phyloP scores from a whole-genome alignment of 352 stramenopile genomes.

The Phytophthora melonis region DNA sequence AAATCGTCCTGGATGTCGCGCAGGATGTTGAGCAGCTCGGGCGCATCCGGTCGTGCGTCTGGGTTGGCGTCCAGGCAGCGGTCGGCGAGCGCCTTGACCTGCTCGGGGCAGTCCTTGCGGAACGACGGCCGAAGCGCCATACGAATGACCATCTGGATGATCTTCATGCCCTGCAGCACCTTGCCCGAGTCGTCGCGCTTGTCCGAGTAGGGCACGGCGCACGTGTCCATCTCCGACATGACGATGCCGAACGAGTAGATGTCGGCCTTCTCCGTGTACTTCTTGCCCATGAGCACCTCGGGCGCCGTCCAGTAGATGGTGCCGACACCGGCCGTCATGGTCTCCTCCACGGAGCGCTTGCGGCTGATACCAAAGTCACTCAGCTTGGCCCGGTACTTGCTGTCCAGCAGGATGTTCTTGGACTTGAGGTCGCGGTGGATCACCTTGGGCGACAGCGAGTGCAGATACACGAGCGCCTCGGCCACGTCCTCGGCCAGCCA shows the following conservation, averaged over 20 bases:
- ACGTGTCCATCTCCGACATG: conserved; percentile 85
- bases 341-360: conserved; percentile 77
- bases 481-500: conserved; percentile 67
- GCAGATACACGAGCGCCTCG: conserved; percentile 82
- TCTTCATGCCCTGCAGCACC: conserved; percentile 84
- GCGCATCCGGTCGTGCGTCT: conserved; percentile 65
- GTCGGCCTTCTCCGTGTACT: conserved; percentile 84
- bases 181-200: conserved; percentile 72
- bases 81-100: conserved; percentile 60
- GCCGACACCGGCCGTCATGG: conserved; percentile 81
- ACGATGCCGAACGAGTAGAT: conserved; percentile 89
- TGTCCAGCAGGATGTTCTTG: conserved; percentile 76
- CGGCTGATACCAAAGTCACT: conserved; percentile 82
- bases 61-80: conserved; percentile 80
- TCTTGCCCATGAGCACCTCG: conserved; percentile 80
- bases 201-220: conserved; percentile 83
- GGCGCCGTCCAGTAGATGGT: conserved; percentile 89
- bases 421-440: conserved; percentile 42
- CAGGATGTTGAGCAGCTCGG: conserved; percentile 42
- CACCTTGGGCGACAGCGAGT: conserved; percentile 83
- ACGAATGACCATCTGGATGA: conserved; percentile 83
- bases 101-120: conserved; percentile 48
- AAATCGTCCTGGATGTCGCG: conserved; percentile 46
- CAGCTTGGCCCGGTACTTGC: conserved; percentile 62
- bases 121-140: conserved; percentile 72